Percentiles rank a stretch among this genome's conserved stretches.
Evolutionary conservation across 305 asterid genomes (phyloP).

Genomic region (Solanum hybrid): DNA sequence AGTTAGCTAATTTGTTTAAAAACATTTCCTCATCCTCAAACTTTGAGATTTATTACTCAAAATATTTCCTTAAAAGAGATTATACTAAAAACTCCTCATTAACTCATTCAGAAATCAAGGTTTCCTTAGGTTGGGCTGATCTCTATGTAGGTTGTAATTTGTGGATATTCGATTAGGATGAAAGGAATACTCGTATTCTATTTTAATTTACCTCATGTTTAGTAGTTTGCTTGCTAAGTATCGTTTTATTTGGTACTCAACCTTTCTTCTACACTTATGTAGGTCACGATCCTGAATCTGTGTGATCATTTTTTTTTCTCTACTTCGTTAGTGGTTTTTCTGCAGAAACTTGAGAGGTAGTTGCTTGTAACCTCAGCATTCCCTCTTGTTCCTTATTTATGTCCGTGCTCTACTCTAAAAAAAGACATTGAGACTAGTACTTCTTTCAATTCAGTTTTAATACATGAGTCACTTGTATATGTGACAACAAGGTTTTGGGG

Average conservation of each 20-base stretch:
- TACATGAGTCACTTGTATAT: background rate
- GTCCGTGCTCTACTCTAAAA: background rate
- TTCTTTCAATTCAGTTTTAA: background rate
- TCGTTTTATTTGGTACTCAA: background rate
- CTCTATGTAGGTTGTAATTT: background rate
- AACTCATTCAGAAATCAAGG: no score
- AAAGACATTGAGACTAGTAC: background rate
- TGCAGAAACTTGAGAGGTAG: background rate
- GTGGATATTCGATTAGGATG: background rate
- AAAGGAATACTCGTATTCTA: background rate
- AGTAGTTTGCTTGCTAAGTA: background rate
- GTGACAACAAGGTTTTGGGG: background rate
- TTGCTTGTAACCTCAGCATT: background rate
- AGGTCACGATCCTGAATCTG: background rate
- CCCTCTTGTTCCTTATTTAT: background rate
- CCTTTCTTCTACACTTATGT: no score
- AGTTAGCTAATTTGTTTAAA: no score
- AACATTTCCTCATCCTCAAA: no score
- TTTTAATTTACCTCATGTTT: background rate
- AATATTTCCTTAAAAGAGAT: no score
- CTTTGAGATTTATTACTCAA: no score
- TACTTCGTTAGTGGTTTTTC: background rate
- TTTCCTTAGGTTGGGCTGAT: background rate
- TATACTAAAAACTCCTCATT: no score
- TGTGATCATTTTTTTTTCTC: background rate